Percentiles rank a stretch among this genome's conserved stretches.
These are phyloP conservation scores for Trichothecium sympodiale DNA, from an alignment of 2,329 filamentous ascomycete species.

Conservation along the genomic window DNA sequence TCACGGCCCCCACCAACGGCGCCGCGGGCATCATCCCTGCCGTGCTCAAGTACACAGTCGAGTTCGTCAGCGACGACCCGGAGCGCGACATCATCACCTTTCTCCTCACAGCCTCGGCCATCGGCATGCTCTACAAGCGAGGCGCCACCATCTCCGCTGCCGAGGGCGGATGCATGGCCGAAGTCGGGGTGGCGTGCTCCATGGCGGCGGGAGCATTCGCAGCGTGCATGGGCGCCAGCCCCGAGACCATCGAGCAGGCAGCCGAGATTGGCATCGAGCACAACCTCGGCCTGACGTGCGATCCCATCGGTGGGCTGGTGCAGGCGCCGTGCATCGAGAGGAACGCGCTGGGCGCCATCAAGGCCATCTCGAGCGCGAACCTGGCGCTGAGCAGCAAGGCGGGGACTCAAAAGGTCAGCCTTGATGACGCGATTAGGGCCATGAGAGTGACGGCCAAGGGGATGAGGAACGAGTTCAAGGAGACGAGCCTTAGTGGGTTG, in stretches of 20 bases:
- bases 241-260: slow-evolving; percentile 37
- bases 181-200: slow-evolving; percentile 39
- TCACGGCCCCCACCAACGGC: slow-evolving; percentile 39
- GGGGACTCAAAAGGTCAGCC: slow-evolving; percentile 34
- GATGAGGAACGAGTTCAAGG: slow-evolving; percentile 43
- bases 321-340: slow-evolving; percentile 41
- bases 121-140: slow-evolving; percentile 42
- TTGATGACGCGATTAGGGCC: slow-evolving; percentile 38
- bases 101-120: slow-evolving; percentile 35
- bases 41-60: slow-evolving; percentile 37
- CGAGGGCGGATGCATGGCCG: slow-evolving; percentile 42
- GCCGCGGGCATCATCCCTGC: slow-evolving; percentile 39
- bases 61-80: slow-evolving; percentile 38
- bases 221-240: slow-evolving; percentile 38
- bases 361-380: slow-evolving; percentile 39
- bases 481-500: slow-evolving; percentile 37
- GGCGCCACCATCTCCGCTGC: slow-evolving; percentile 40
- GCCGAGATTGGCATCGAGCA: slow-evolving; percentile 43
- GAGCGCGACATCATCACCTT: slow-evolving; percentile 38
- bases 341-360: slow-evolving; percentile 38
- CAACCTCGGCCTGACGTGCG: slow-evolving; percentile 38
- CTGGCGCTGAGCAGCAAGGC: slow-evolving; percentile 32
- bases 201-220: slow-evolving; percentile 41
- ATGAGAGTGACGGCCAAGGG: slow-evolving; percentile 39
- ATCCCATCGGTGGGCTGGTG: slow-evolving; percentile 37